Evolutionary conservation across 768 basidiomycete species (phyloP), one percentile per base, ranked within the genome.

Genomic region (Suillus occidentalis): DNA sequence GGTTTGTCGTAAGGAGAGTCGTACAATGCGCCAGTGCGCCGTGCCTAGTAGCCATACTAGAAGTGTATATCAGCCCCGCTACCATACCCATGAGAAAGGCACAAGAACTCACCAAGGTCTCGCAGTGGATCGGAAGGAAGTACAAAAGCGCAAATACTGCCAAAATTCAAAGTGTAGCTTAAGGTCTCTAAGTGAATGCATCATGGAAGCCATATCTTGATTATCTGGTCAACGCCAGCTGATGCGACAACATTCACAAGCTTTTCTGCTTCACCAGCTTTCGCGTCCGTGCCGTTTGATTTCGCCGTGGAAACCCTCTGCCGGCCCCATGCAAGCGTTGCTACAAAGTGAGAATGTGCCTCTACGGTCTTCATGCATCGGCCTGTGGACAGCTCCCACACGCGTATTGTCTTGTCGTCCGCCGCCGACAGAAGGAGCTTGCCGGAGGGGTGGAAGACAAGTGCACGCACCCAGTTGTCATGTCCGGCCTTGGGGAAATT

Each of bases 381-480:
- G 0, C 94, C 95, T 3, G 90, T 91, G 50, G 85, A 83, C 42
- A 97, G 80, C 71, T 96, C 95, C 95, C 95, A 97, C 10, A 96
- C 84, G 10, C 92, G 87, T 69, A 96, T 87, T 12, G 92, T 92
- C 77, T 95, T 92, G 81, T 97, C 95, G 75, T 97, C 95, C 14
- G 92, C 91, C 5, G 91, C 92, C 10, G 94, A 95, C n/a, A 97
- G 82, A 14, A 97, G 85, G 74, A 87, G 90, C 75, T 95, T 95
- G 18, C 95, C 95, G 12, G 87, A 87, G 0, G 95, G 95, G 76
- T 96, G 95, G 80, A 96, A 96, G 20, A 91, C 87, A 52, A 97
- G 82, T 1, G 89, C 91, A 63, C 93, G 87, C 60, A 97, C 83
- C 95, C 95, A 97, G 70, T 94, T 94, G 76, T 95, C 93, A 72